A percentile compares a stretch with the other conserved stretches of the same genome.
phyloP scores from a whole-genome alignment of 306 rosid species.

The Pterocarpus macrocarpus region DNA sequence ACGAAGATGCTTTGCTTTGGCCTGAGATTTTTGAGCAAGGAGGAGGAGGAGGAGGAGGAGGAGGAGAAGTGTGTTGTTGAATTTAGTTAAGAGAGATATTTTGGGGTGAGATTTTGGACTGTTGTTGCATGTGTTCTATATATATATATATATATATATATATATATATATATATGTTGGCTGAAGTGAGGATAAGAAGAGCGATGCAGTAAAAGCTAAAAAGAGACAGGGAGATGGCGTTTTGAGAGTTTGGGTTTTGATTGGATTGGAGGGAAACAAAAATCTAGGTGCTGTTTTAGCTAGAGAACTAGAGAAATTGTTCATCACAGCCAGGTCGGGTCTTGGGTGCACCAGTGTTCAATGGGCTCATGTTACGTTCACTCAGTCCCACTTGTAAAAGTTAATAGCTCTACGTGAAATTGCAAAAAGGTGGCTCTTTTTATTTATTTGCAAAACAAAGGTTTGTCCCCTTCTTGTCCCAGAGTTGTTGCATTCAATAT shows the following conservation, averaged over 20 bases:
- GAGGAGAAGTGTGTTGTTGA: conserved; percentile 38
- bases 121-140: background rate
- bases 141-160: too few species aligned
- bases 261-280: conserved; percentile 43
- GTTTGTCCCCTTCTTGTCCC: too few species aligned
- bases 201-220: background rate
- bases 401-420: too few species aligned
- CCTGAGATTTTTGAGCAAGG: background rate
- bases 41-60: background rate
- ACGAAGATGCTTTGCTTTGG: background rate
- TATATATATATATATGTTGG: conserved; percentile 1
- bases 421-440: too few species aligned
- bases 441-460: too few species aligned
- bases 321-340: too few species aligned
- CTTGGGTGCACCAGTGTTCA: too few species aligned
- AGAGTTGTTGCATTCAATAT: too few species aligned
- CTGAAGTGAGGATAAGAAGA: conserved; percentile 33
- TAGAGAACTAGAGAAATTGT: too few species aligned
- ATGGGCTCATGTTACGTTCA: too few species aligned
- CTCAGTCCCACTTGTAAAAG: too few species aligned
- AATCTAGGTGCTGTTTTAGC: background rate
- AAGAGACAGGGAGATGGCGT: background rate
- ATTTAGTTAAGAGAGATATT: conserved; percentile 17
- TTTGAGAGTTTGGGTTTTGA: too few species aligned
- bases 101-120: conserved; percentile 26